Evolutionary conservation across 805 yeast species (phyloP), one percentile per base, ranked within the genome.

Genomic region (Ogataea corticis): DNA sequence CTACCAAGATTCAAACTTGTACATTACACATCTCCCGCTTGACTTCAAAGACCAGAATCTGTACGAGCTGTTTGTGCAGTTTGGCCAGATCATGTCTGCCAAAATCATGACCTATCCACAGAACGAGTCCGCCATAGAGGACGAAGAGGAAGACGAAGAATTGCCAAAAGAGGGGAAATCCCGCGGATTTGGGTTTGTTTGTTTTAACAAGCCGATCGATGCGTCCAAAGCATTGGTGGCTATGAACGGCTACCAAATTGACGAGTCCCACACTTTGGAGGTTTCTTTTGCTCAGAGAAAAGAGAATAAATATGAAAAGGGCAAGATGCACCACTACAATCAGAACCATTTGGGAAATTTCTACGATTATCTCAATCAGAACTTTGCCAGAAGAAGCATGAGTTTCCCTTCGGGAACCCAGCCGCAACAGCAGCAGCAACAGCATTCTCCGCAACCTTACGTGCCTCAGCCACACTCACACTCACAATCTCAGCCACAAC

Each of bases 101-200:
- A 79, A 77, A 52, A 68, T 82, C 19, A 79, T 81, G 67, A 76
- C 80, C 3, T 73, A 69, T 45, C 72, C 69, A 31, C 46, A 52
- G n/a, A 73, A 71, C 27, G 62, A 55, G 21, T 21, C 47, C 14
- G 43, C 41, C 10, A 38, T 46, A 15, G 44, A 36, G 10, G 50
- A 46, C 13, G 41, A 27, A 16, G 51, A 41, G 13, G 43, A 28
- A 11, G 31, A 28, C 14, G 31, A 28, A 11, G 14, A 28, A n/a
- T 4, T 5, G 14, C 31, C 19, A 18, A 33, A 27, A 31, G 50
- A 54, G 25, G 61, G 62, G 2, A 70, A 70, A 48, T 84, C 92
- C 17, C 79, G 82, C 61, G 91, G 94, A 16, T 87, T 84, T 61
- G 95, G 94, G 36, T 87, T 87, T 69, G 87, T 87, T 43, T 85